These are phyloP conservation scores for Urtica urens DNA, from an alignment of 306 rosid genomes.

Conservation along the genomic window DNA sequence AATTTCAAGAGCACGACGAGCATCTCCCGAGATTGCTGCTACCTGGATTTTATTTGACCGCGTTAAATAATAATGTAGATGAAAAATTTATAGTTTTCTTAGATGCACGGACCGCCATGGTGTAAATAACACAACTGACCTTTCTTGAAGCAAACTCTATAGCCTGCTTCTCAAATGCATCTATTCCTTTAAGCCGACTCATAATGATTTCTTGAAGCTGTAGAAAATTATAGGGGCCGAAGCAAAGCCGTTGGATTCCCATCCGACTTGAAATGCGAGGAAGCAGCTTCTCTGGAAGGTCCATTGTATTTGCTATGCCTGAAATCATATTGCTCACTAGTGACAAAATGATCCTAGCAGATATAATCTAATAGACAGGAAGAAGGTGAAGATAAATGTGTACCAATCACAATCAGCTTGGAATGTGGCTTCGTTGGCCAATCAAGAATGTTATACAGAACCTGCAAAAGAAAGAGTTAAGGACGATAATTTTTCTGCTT, in stretches of 20 bases:
- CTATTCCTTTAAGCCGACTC: constrained; percentile 71
- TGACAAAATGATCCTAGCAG: constrained; percentile 1
- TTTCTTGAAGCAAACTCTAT: constrained; percentile 84
- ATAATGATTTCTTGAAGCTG: constrained; percentile 92
- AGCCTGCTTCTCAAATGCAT: constrained; percentile 83
- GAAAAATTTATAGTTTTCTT: constrained; percentile 3
- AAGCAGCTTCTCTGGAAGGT: constrained; percentile 95
- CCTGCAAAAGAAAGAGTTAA: constrained; percentile 30
- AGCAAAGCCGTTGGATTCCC: constrained; percentile 95
- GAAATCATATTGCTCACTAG: constrained; percentile 18
- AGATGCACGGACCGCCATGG: constrained; percentile 8
- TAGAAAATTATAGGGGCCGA: constrained; percentile 83
- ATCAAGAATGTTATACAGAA: constrained; percentile 86
- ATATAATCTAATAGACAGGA: background rate
- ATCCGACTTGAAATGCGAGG: constrained; percentile 98
- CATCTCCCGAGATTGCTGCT: constrained; percentile 95
- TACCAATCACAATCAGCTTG: constrained; percentile 84
- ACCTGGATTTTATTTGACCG: constrained; percentile 42
- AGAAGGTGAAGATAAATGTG: constrained; percentile 2
- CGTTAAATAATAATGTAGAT: constrained; percentile 4
- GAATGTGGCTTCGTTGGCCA: constrained; percentile 95
- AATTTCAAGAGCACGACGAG: constrained; percentile 90
- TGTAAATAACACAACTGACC: constrained; percentile 24
- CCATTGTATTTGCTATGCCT: constrained; percentile 99
- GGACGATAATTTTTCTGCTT: constrained; percentile 2